phyloP scores from a whole-genome alignment of 306 rosid species.

The Abrus pulchellus region DNA sequence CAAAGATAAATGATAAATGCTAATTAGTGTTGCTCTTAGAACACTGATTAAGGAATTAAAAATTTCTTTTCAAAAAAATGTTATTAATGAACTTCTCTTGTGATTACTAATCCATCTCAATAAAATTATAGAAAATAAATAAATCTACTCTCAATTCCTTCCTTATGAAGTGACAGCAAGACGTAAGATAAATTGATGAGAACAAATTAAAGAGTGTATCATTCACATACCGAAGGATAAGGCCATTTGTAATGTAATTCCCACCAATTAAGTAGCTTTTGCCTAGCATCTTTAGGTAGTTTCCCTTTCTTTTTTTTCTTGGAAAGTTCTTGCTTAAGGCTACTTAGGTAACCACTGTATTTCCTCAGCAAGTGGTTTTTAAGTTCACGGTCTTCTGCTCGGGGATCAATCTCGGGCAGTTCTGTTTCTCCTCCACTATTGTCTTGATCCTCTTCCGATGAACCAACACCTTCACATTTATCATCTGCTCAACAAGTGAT shows the following conservation, averaged over 20 bases:
- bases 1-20: no score
- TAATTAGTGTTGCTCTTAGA: no score
- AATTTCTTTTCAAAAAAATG: no score
- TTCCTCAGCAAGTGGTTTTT: constrained; percentile 87
- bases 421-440: constrained; percentile 90
- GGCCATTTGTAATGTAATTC: constrained; percentile 99
- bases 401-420: constrained; percentile 81
- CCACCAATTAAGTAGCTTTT: constrained; percentile 97
- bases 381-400: constrained; percentile 93
- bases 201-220: neutral
- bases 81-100: no score
- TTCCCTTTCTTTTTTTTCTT: constrained; percentile 98
- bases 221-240: constrained; percentile 81
- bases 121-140: no score
- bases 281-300: constrained; percentile 97
- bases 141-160: no score
- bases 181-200: no score
- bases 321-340: constrained; percentile 97
- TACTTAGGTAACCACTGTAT: constrained; percentile 92
- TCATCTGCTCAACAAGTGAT: constrained; percentile 57
- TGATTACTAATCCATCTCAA: no score
- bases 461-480: constrained; percentile 76
- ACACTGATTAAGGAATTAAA: no score
- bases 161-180: no score
- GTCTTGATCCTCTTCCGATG: constrained; percentile 92